These are phyloP conservation scores for Allantophomopsis cytisporea DNA, from an alignment of 2,329 filamentous ascomycete genomes.

Conservation along the genomic window DNA sequence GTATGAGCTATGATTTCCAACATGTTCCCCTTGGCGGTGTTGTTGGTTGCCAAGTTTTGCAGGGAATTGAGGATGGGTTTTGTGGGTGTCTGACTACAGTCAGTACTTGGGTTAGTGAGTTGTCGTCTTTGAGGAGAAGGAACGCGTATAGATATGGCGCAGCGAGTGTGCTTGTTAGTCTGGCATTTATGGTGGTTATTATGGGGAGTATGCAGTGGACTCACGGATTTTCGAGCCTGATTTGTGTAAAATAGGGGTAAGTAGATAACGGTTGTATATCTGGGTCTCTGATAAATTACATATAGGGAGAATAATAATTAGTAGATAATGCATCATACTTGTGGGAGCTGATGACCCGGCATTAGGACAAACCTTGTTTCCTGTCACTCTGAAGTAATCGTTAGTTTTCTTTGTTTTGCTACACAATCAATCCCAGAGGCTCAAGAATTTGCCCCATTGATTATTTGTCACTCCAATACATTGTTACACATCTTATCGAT, in stretches of 20 bases:
- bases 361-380: no score
- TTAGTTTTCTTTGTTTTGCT: no score
- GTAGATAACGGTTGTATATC: no score
- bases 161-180: conserved; percentile 41
- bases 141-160: conserved; percentile 58
- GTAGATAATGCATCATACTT: no score
- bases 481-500: no score
- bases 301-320: no score
- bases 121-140: conserved; percentile 34
- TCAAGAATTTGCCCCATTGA: no score
- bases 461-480: no score
- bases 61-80: conserved; percentile 54
- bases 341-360: no score
- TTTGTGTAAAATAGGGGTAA: not conserved
- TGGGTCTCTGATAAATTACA: no score
- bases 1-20: conserved; percentile 67
- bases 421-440: no score
- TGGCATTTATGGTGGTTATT: conserved; percentile 49
- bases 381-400: no score
- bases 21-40: conserved; percentile 42
- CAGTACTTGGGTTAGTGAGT: conserved; percentile 52
- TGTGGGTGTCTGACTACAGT: conserved; percentile 54
- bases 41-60: conserved; percentile 53
- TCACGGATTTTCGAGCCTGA: conserved; percentile 29
- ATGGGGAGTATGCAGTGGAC: conserved; percentile 70